Base-by-base conservation (phyloP, 768 basidiomycete species). In the Lanmaoa rubissima region DNA sequence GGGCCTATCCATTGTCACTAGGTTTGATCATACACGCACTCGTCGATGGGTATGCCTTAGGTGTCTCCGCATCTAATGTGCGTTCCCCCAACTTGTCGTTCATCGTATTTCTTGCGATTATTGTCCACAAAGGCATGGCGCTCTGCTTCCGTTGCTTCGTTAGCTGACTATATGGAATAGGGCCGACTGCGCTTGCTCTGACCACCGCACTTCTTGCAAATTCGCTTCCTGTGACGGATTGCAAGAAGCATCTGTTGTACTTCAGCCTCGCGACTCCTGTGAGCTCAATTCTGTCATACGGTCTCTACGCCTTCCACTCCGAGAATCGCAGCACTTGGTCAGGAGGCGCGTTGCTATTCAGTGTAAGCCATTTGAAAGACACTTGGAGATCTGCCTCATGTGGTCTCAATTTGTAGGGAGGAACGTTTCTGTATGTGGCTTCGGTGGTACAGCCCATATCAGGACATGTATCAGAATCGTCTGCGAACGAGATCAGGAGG, bases 361-460 rank as follows among this genome's bases (percentile, higher is more conserved):
- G 94, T 14, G 94, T 95, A 64, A 65, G 86, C 75, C 21, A 16
- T 53, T 53, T 9, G 10, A 36, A 31, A 21, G 39, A 12, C 24
- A 24, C 21, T 36, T 32, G 19, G 28, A 42, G 28, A 47, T 39
- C 35, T 44, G 16, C 32, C 42, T 66, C 32, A 59, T 47, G 51
- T 26, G 8, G 32, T 9, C 34, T 42, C 34, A 9, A 41, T 36
- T 24, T 42, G 35, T 53, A 94, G 92, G 94, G 92, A 44, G 94
- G 94, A 10, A 94, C 92, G 4, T 97, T 97, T 74, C 78, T 98
- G 39, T 97, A 96, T 67, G 95, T 98, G 10, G 93, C 94, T 1
- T 94, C 94, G 1, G 87, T 92, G 40, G 77, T 94, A n/a, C 91
- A 92, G 65, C 83, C 89, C 3, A 80, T 87, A 34, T 85, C 87